Percentiles rank a stretch among this genome's conserved stretches.
Conservation (phyloP, 108 stramenopile genomes). For the Fragilaria radians region DNA sequence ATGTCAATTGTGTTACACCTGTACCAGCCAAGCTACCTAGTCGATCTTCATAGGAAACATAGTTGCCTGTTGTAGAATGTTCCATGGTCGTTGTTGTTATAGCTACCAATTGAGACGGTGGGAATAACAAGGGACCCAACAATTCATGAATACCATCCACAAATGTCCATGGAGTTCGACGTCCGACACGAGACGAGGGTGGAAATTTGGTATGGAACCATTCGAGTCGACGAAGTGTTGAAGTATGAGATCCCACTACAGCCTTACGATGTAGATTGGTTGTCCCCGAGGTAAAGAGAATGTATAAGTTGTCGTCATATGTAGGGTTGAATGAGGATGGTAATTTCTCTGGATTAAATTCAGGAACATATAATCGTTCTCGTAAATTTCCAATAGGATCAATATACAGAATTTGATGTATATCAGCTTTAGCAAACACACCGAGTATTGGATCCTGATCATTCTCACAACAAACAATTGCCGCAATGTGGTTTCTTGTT, state of each 20-base stretch:
- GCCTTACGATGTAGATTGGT: background rate
- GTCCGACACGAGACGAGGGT: slow-evolving; percentile 13
- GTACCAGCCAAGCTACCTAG: background rate
- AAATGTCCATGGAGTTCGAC: slow-evolving; percentile 30
- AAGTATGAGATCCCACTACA: slow-evolving; percentile 12
- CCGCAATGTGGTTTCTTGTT: slow-evolving; percentile 8
- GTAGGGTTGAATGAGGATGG: background rate
- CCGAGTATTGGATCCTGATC: slow-evolving; percentile 33
- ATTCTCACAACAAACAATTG: slow-evolving; percentile 24
- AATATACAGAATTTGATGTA: slow-evolving; percentile 28
- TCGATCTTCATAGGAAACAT: slow-evolving; percentile 4
- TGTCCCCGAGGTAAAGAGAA: slow-evolving; percentile 4
- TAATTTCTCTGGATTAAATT: slow-evolving; percentile 4
- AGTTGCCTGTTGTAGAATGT: too few relatives aligned
- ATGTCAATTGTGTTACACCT: slow-evolving; percentile 1
- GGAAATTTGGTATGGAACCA: slow-evolving; percentile 14
- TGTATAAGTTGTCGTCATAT: background rate
- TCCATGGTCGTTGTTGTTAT: background rate
- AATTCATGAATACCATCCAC: slow-evolving; percentile 37
- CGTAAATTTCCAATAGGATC: slow-evolving; percentile 16
- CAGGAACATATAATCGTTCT: slow-evolving; percentile 27
- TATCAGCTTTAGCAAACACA: slow-evolving; percentile 25
- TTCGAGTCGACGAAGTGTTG: slow-evolving; percentile 18
- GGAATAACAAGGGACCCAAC: slow-evolving; percentile 17
- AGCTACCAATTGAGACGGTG: background rate